phyloP scores from a whole-genome alignment of 768 basidiomycete genomes.

The Leccinum subtestaceum region DNA sequence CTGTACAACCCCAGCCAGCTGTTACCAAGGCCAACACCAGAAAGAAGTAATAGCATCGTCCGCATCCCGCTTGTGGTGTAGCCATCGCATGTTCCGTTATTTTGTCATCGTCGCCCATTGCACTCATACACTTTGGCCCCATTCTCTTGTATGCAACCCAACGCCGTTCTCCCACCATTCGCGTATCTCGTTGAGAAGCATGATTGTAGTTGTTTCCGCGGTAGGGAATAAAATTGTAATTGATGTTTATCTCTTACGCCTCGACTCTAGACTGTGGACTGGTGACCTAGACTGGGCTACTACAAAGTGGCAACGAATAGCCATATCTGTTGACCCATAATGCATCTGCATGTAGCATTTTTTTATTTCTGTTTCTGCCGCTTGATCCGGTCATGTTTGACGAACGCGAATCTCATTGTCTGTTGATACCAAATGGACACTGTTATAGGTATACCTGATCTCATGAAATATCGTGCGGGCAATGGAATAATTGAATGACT shows the following conservation, averaged over 20 bases:
- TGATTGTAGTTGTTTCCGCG: slow-evolving; percentile 7
- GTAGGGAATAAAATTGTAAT: slow-evolving; percentile 13
- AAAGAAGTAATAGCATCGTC: slow-evolving; percentile 36
- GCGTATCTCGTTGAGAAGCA: slow-evolving; percentile 6
- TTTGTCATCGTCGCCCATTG: slow-evolving; percentile 19
- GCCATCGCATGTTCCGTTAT: slow-evolving; percentile 22
- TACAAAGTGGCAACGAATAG: neutral
- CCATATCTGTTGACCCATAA: neutral
- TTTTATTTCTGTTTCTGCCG: neutral
- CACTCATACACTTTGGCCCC: slow-evolving; percentile 18
- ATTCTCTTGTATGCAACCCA: slow-evolving; percentile 9
- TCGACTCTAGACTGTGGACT: slow-evolving; percentile 6
- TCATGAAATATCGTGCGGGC: neutral
- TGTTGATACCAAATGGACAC: neutral
- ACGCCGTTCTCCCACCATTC: slow-evolving; percentile 5
- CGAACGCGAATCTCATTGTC: neutral
- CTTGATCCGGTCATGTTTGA: neutral
- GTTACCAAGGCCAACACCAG: slow-evolving; percentile 40
- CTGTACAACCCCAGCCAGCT: slow-evolving; percentile 42
- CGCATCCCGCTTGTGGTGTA: slow-evolving; percentile 12
- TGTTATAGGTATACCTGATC: neutral
- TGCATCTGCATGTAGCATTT: neutral
- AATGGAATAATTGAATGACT: neutral
- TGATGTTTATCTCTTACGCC: slow-evolving; percentile 5
- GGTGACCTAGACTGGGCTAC: neutral